Base-by-base conservation (phyloP, 768 basidiomycete genomes). In the Auricularia sp. region DNA sequence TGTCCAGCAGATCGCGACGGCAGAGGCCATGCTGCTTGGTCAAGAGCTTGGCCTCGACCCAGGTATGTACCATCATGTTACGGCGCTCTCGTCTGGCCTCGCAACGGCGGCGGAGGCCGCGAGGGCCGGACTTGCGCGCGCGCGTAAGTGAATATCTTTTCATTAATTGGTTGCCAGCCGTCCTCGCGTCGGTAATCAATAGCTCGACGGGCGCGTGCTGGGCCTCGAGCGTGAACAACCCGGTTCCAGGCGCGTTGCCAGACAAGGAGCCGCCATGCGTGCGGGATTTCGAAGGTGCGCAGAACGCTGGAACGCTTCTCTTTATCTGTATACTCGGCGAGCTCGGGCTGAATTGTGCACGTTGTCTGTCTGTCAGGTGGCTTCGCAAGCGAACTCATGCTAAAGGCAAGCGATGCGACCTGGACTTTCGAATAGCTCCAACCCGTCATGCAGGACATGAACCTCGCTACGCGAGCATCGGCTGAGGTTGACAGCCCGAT, bases 21-120 rank as follows among this genome's bases (percentile, higher is more conserved):
- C 83, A n/a, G 93, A 96, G 74, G 92, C 88, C 3, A 95, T 96
- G 93, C 75, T 94, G 3, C 80, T 95, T 10, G 93, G 93, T 3
- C 81, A 85, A 73, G 86, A 82, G 64, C 76, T 95, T n/a, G 93
- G 93, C 2, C 75, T 96, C 64, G 81, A 91, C 58, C 84, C 92
- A 18, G 56, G 56, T 34, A 6, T 33, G 56, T 59, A 42, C 39
- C 12, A 42, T 14, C 8, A 8, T 42, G 39, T 14, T 14, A 42
- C 39, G 39, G 39, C 39, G 39, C 39, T 42, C 39, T 7, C 39
- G 39, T 42, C 7, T 14, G 39, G 39, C 39, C 39, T 42, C 39
- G 39, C 39, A 14, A 42, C 39, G 39, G 39, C 39, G 39, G 39
- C 39, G 39, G 39, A 42, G 29, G 29, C 29, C 29, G 29, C 29